These are phyloP conservation scores for Rhododendron ferrugineum DNA, from an alignment of 148 eudicot species.

Conservation along the genomic window DNA sequence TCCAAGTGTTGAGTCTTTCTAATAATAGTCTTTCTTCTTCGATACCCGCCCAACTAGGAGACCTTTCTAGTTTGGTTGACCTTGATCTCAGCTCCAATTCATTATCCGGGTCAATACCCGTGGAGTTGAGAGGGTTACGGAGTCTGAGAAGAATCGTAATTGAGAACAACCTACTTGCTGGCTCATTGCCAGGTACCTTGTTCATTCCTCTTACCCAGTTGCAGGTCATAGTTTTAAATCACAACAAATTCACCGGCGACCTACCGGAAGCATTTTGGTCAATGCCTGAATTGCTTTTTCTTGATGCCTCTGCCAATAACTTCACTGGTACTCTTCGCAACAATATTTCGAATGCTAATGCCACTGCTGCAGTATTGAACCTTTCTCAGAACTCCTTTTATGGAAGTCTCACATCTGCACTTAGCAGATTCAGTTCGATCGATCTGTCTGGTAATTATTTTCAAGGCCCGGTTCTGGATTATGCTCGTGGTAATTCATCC, in stretches of 20 bases:
- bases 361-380: conserved; percentile 43
- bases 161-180: conserved; percentile 57
- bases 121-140: conserved; percentile 56
- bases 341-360: conserved; percentile 28
- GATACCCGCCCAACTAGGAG: conserved; percentile 81
- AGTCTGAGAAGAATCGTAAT: conserved; percentile 46
- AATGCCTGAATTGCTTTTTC: conserved; percentile 42
- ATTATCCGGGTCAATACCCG: conserved; percentile 42
- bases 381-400: conserved; percentile 63
- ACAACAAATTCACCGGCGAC: conserved; percentile 54
- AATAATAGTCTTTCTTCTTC: conserved; percentile 48
- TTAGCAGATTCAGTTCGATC: conserved; percentile 45
- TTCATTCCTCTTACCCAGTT: conserved; percentile 48
- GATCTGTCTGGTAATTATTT: conserved; percentile 70
- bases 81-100: conserved; percentile 79
- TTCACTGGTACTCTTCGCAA: conserved; percentile 62
- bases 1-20: conserved; percentile 59
- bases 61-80: conserved; percentile 59
- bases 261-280: conserved; percentile 65
- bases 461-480: conserved; percentile 51
- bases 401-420: conserved; percentile 44
- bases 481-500: conserved; percentile 28
- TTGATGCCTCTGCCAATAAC: conserved; percentile 70
- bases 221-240: conserved; percentile 43
- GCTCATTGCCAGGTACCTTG: conserved; percentile 50